Evolutionary conservation across 306 rosid genomes (phyloP), one percentile per base, ranked within the genome.

Genomic region (Cucumis sativus): DNA sequence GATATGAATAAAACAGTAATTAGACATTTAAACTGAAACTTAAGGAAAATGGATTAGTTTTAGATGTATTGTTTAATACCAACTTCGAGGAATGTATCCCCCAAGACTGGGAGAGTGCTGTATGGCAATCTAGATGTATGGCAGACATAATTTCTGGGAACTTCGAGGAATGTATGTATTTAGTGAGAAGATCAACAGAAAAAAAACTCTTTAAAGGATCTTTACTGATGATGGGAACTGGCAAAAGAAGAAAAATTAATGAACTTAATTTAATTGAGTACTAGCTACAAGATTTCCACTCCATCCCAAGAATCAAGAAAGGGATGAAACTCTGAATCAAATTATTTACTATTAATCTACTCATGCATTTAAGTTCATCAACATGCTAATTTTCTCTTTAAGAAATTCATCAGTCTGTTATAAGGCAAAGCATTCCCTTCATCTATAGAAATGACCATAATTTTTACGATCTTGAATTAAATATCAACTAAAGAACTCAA

Each of bases 111-210:
- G 90, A 35, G 89, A 52, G 93, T 85, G 91, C 93, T 87, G 90
- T 87, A 91, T 88, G 97, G 92, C 83, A 49, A 89, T 89, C 96
- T 85, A 91, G 95, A 88, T 93, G 83, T 91, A 89, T 91, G 98
- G 96, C 96, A 81, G 91, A 85, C 96, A 51, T 79, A 84, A 89
- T 90, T 93, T 91, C 17, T 93, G 86, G 84, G 16, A 86, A 47
- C 60, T 51, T 6, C 5, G 37, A 33, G 75, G 37, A 28, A 45
- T 45, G 21, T n/a, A 21, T 45, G 58, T 70, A 17, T 70, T 70
- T 14, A 47, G 75, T 47, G 75, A 47, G 39, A 40, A 69, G 40
- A 70, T 47, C 21, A 43, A 10, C 20, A 62, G 8, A 15, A 28
- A 13, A 62, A 28, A 61, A 28, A 61, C 67, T 61, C 15, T 4